Evolutionary conservation across 345 rosid genomes (phyloP).

Genomic region (Euphorbia peplus): DNA sequence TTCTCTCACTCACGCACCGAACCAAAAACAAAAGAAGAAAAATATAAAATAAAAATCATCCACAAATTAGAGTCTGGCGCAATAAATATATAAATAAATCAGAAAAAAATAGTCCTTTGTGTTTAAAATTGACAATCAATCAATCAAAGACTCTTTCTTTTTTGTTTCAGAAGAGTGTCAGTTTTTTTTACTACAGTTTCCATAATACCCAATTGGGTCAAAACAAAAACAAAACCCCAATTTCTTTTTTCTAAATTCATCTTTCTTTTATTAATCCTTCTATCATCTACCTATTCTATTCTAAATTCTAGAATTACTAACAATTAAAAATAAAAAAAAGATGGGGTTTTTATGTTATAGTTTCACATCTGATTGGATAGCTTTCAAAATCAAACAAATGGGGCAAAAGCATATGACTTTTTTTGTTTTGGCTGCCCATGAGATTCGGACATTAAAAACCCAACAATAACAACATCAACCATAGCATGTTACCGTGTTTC

Average conservation of each 20-base stretch:
- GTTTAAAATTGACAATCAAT: slow-evolving; percentile 33
- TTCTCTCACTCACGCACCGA: slow-evolving; percentile 24
- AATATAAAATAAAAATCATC: slow-evolving; percentile 25
- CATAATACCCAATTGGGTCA: slow-evolving; percentile 32
- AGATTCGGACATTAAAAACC: slow-evolving; percentile 25
- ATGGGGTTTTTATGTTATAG: slow-evolving; percentile 3
- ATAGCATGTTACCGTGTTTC: slow-evolving; percentile 23
- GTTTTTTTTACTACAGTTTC: slow-evolving; percentile 39
- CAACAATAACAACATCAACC: slow-evolving; percentile 20
- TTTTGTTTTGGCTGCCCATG: slow-evolving; percentile 21
- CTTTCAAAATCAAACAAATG: slow-evolving; percentile 14
- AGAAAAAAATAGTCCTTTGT: slow-evolving; percentile 17
- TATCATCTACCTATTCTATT: not conserved
- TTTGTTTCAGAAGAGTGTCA: slow-evolving; percentile 24
- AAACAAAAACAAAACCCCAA: slow-evolving; percentile 18
- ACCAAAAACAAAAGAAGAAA: slow-evolving; percentile 18
- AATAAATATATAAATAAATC: slow-evolving; percentile 36
- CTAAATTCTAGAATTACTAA: not conserved
- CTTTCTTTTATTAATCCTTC: no score
- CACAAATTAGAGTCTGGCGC: slow-evolving; percentile 33
- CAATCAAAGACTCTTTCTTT: slow-evolving; percentile 23
- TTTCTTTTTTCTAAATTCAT: not conserved
- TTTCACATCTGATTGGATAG: slow-evolving; percentile 18
- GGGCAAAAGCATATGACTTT: not conserved
- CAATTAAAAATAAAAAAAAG: not conserved